phyloP scores from a whole-genome alignment of 805 yeast genomes.

The Candida montana region DNA sequence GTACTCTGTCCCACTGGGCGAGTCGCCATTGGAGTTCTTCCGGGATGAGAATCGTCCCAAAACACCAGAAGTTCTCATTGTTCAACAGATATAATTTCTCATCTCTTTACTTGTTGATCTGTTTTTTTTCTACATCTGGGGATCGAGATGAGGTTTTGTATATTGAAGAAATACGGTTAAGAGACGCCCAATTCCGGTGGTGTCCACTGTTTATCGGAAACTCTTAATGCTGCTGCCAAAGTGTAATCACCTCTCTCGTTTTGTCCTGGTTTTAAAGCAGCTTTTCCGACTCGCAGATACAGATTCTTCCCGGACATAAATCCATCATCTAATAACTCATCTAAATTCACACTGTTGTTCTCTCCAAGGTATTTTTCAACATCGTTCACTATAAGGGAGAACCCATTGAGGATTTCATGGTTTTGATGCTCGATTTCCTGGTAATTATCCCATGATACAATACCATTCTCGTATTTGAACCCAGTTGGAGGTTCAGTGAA shows the following conservation, averaged over 20 bases:
- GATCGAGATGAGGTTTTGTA: too few relatives aligned
- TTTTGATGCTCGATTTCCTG: conserved; percentile 17
- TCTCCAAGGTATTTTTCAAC: conserved; percentile 65
- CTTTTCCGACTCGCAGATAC: conserved; percentile 53
- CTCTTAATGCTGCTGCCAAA: conserved; percentile 49
- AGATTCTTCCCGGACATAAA: conserved; percentile 17
- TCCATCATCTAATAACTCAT: conserved; percentile 26
- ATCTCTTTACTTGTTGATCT: background rate
- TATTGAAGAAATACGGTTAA: background rate
- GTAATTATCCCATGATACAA: conserved; percentile 25
- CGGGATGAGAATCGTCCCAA: background rate
- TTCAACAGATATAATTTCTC: too few relatives aligned
- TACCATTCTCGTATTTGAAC: conserved; percentile 17
- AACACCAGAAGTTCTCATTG: background rate
- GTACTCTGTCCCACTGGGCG: background rate
- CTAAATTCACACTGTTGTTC: conserved; percentile 39
- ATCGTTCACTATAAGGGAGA: conserved; percentile 71
- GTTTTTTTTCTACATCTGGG: background rate
- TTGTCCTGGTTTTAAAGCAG: conserved; percentile 30
- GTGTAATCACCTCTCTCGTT: conserved; percentile 52
- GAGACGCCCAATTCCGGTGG: conserved; percentile 43
- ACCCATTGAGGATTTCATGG: conserved; percentile 36
- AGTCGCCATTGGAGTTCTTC: background rate
- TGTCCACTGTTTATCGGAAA: conserved; percentile 54
- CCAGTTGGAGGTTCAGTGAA: conserved; percentile 45